Base-by-base conservation (phyloP, 2,329 filamentous ascomycete genomes). In the Fusarium succisae region DNA sequence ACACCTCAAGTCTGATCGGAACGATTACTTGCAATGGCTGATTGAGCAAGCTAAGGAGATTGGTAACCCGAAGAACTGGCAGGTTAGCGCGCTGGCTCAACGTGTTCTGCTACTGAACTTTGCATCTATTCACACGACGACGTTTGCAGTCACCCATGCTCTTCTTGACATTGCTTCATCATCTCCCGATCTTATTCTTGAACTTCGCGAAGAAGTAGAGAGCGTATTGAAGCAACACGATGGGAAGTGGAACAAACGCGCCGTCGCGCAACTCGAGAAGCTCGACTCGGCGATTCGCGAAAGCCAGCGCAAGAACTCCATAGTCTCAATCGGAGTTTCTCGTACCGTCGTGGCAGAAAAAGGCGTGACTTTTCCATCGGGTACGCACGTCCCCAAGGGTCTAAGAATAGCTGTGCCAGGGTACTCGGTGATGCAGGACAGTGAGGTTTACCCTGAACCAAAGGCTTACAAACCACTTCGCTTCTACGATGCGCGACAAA, bases 221-320 rank as follows among this genome's bases (percentile, higher is more conserved):
- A 24, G 8, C 8, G 65, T 68, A 4, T 47, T 68, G 0, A 14
- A 24, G 8, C 45, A 38, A 1, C 45, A 68, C 1, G 15, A 32
- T 1, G 37, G 26, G 1, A 26, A 48, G 0, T 68, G 65, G 65
- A 68, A 41, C 15, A 68, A 68, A 3, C 63, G 65, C 3, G 65
- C 24, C 0, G 35, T 68, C 1, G 63, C 41, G 1, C 63, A 68
- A 13, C 22, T 68, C 5, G 65, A 62, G 12, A 68, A 68, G 28
- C n/a, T 68, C 1, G 65, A 68, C 30, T 68, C 65, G 1, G 65
- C 65, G 2, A 68, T 68, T 12, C 65, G 65, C 7, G 65, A 68
- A 62, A 68, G 65, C 8, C 65, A 68, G 2, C 65, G 65, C 53
- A 68, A 68, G 24, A 68, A 68, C 1, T 54, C 65, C 7, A 37